Evolutionary conservation across 2,329 filamentous ascomycete genomes (phyloP), one percentile per base, ranked within the genome.

Genomic region (Emericellopsis cladophorae): DNA sequence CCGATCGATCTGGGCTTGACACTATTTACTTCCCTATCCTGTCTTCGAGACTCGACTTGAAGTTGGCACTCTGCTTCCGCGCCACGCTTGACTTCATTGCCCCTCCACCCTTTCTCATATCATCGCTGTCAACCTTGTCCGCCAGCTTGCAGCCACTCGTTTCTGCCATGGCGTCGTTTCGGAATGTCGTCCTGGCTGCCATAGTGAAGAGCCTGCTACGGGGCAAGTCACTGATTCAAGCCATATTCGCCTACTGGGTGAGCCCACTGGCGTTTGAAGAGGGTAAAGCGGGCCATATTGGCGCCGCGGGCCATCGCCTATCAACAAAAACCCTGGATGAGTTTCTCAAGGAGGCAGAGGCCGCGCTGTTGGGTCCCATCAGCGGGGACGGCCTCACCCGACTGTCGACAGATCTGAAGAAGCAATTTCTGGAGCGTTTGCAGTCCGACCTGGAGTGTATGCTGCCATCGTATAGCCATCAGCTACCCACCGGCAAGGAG

Each of bases 381-480:
- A 61, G 63, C 39, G 64, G 58, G 39, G 58, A 67, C 46, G 61
- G 60, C 47, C 59, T 77, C 21, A 52, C 59, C 38, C 48, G 55
- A 23, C 63, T 80, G 42, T 69, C 72, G 3, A 51, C 55, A 39
- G 62, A 61, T 26, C 56, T 81, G 43, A 74, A 71, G 56, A 55
- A 58, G 31, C 72, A 81, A 54, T 76, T 77, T 49, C 54, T 67
- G 35, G 63, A 73, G 36, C 66, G 68, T 31, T 57, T 80, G 42
- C 56, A 67, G 46, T 63, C 60, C 26, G 69, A 76, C 51, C 58
- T 66, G 45, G 64, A 70, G 45, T 78, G 70, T 54, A 81, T 81
- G 77, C 65, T 81, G 16, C 77, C 77, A 2, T 80, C 76, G 11
- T 81, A 78, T 60, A 81, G 72, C 60, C 71, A 79, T 49, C 70